Conservation (phyloP, 2,329 filamentous ascomycete genomes). For the Zasmidium angulare region DNA sequence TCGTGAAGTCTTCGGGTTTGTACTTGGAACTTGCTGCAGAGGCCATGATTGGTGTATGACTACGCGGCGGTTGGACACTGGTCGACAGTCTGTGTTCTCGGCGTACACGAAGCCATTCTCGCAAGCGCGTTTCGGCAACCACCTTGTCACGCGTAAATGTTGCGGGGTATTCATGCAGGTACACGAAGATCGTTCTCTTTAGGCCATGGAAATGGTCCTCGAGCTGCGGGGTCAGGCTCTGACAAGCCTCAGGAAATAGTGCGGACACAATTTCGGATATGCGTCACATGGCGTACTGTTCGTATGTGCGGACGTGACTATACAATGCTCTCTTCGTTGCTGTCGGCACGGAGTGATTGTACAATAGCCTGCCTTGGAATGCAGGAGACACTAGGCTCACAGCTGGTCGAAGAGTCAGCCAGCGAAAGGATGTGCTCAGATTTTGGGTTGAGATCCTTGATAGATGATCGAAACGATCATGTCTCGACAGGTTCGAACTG, state of each 20-base stretch:
- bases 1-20: constrained; percentile 58
- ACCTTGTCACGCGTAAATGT: not conserved
- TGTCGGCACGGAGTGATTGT: too few species aligned
- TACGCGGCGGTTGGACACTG: too few species aligned
- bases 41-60: not conserved
- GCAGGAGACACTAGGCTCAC: too few species aligned
- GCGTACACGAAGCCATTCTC: too few species aligned
- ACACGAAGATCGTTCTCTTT: not conserved
- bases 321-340: too few species aligned
- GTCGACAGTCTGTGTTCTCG: too few species aligned
- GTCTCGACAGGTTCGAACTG: not conserved
- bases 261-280: not conserved
- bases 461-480: not conserved
- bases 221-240: not conserved
- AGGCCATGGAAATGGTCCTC: not conserved
- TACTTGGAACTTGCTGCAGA: constrained; percentile 2
- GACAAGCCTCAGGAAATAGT: not conserved
- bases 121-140: not conserved
- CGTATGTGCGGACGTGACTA: too few species aligned
- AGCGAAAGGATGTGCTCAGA: not conserved
- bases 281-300: too few species aligned
- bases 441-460: not conserved
- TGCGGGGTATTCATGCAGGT: not conserved
- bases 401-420: too few species aligned
- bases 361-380: too few species aligned